Base-by-base conservation (phyloP, 2,329 filamentous ascomycete genomes). In the Aureobasidium mangrovei region DNA sequence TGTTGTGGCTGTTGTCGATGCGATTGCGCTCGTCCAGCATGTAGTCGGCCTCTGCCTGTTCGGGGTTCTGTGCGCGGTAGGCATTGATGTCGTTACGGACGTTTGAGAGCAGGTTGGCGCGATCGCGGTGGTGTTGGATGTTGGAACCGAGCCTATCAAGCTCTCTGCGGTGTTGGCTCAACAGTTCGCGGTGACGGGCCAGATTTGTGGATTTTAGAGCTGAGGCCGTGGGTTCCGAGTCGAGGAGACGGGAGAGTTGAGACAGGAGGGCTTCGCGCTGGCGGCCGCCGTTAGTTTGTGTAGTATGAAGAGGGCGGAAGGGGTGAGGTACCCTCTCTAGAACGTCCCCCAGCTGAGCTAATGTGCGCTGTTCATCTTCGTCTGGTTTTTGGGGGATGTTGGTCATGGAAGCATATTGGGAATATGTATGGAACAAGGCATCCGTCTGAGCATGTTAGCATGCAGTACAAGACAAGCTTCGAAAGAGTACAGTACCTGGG, bases 161-260 rank as follows among this genome's bases (percentile, higher is more conserved):
- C 70, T 97, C 91, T 60, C 84, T 85, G 58, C 84, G 83, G 74
- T 98, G 91, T 67, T 95, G 87, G 36, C 82, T 76, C 12, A 97
- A 84, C 68, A 96, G 86, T 74, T 95, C 91, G 61, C 88, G 87
- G 63, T 97, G 88, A 31, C 95, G 85, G 56, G 88, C 80, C 36
- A 98, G 83, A 69, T 97, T 96, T 74, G 91, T 95, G 66, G 95
- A 91, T 73, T 97, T 97, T n/a, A 95, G 80, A 54, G 91, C 90
- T 36, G 91, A 97, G 42, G 90, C 85, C 48, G 87, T 89, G 26
- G 90, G 83, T 77, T 97, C 91, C 55, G 91, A 95, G 74, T 97
- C 91, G 62, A 97, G 86, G 53, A 96, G 84, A 56, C 91, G 88
- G 61, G 84, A 77, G 55, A 98, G 85, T 71, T 96, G 89, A 56